Evolutionary conservation across 305 asterid species (phyloP), one percentile per base, ranked within the genome.

Genomic region (Galium porrigens): DNA sequence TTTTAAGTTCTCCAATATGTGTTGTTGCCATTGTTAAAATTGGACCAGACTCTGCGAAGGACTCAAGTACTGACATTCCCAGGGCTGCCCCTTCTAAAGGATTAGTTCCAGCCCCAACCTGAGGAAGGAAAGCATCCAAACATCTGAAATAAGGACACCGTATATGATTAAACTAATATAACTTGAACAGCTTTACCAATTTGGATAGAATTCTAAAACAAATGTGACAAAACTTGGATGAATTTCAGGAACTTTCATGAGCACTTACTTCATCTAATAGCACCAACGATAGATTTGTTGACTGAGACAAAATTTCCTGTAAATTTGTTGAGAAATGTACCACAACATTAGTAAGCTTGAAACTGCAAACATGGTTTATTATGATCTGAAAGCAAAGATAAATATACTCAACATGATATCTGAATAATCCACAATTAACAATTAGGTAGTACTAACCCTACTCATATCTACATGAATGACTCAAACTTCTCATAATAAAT

Each of bases 91-190:
- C 99, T 84, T 94, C 97, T 61, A 87, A 80, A 68, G 99, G 99
- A 82, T 89, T 94, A 22, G 99, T 94, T 72, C 99, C 99, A 2
- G 97, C 99, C 68, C 99, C 99, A 36, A 94, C 97, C 99, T 94
- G 75, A 66, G 73, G 64, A 36, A 66, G 62, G 54, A 56, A 71
- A 70, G 58, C 30, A 63, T 9, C 30, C 6, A 15, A 63, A 10
- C 67, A 42, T 25, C 67, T 41, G 20, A 41, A 57, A 57, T 32
- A 14, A 57, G 27, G 56, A 44, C 51, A 48, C 56, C 10, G 6
- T 44, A 60, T 33, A 17, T 17, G 34, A 42, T 12, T 11, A 51
- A 25, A 41, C 61, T 58, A 12, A 59, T 18, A 12, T 34, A 52
- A 34, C 9, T 25, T 48, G 22, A 15, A 48, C 52, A 42, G n/a